phyloP scores from a whole-genome alignment of 768 basidiomycete species.

The Amanita muscaria region DNA sequence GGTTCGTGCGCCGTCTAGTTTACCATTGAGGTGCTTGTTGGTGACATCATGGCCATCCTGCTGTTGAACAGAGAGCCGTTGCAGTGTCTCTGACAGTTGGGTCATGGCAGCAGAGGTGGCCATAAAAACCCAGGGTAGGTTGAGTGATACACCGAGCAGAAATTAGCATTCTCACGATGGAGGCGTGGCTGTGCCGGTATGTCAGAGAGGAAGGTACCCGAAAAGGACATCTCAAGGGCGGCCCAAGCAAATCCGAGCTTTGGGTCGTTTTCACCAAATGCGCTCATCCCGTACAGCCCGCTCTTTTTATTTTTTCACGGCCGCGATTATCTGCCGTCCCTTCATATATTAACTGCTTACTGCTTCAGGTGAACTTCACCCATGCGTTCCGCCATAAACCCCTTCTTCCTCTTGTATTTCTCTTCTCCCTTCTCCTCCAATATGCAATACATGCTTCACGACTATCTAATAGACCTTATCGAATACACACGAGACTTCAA shows the following conservation, averaged over 20 bases:
- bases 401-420: conserved; percentile 24
- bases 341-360: conserved; percentile 30
- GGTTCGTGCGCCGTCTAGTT: conserved; percentile 1
- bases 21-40: conserved; percentile 9
- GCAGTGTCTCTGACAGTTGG: conserved; percentile 37
- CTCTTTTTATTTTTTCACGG: conserved; percentile 23
- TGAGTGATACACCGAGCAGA: too few relatives aligned
- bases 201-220: conserved; percentile 16
- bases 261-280: conserved; percentile 39
- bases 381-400: conserved; percentile 21
- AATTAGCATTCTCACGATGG: not conserved
- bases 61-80: conserved; percentile 34
- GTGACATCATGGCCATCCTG: not conserved
- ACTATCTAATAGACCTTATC: conserved; percentile 21
- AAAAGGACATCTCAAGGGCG: conserved; percentile 30
- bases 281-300: conserved; percentile 33
- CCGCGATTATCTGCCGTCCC: conserved; percentile 36
- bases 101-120: conserved; percentile 23
- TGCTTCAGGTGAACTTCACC: conserved; percentile 14
- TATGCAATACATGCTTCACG: conserved; percentile 30
- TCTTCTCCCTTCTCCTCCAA: conserved; percentile 24
- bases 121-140: not conserved
- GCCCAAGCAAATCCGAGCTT: conserved; percentile 18
- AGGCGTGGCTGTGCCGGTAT: conserved; percentile 4
- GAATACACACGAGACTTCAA: not conserved